Evolutionary conservation across 306 rosid genomes (phyloP).

Genomic region (Glycine soja): DNA sequence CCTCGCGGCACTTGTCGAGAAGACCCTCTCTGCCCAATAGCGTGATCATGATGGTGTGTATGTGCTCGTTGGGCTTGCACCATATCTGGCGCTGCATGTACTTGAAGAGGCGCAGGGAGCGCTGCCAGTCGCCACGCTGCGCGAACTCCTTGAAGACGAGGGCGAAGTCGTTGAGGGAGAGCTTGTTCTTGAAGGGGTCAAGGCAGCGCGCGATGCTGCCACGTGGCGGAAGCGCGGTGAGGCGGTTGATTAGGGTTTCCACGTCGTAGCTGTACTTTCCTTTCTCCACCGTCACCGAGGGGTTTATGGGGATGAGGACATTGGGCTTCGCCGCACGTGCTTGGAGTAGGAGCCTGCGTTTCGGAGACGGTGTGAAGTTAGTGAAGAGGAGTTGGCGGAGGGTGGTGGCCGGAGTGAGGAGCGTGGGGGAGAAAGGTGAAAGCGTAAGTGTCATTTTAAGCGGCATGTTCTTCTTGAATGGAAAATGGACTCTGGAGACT

Average conservation of each 20-base stretch:
- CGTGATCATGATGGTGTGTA: conserved; percentile 84
- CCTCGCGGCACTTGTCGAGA: conserved; percentile 82
- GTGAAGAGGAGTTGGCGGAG: conserved; percentile 45
- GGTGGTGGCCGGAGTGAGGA: conserved; percentile 49
- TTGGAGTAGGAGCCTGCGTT: conserved; percentile 27
- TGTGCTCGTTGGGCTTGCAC: conserved; percentile 97
- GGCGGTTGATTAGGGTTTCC: conserved; percentile 88
- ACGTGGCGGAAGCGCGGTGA: conserved; percentile 88
- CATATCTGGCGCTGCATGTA: conserved; percentile 97
- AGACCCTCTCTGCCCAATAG: conserved; percentile 87
- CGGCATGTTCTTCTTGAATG: conserved; percentile 3
- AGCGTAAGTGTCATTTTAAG: conserved; percentile 64
- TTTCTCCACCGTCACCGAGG: conserved; percentile 78
- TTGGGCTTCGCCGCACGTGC: conserved; percentile 70
- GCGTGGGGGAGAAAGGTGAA: conserved; percentile 52
- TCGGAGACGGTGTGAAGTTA: neutral
- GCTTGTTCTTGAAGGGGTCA: conserved; percentile 88
- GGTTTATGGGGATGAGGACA: conserved; percentile 76
- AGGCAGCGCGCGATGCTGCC: conserved; percentile 98
- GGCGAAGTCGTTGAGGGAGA: conserved; percentile 89
- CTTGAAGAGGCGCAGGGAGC: conserved; percentile 87
- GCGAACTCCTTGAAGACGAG: conserved; percentile 96
- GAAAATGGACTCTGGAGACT: neutral
- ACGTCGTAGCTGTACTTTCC: conserved; percentile 96
- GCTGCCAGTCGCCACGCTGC: conserved; percentile 92